Evolutionary conservation across 139 green algal genomes (phyloP).

Genomic region (Nannochloris sp.): DNA sequence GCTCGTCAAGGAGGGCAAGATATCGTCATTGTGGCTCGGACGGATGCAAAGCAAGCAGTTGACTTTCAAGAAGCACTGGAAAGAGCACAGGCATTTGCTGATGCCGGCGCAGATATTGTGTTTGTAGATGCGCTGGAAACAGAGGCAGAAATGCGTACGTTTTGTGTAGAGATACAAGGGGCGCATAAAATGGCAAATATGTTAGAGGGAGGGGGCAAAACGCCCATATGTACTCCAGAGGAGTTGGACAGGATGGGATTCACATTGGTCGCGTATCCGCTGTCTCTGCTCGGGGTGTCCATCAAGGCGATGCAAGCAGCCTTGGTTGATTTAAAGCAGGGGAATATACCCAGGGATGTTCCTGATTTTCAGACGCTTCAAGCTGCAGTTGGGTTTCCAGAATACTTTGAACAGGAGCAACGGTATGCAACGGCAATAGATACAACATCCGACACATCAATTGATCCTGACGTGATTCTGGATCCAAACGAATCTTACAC

Average conservation of each 20-base stretch:
- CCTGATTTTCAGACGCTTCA: slow-evolving; percentile 18
- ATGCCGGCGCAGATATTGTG: slow-evolving; percentile 84
- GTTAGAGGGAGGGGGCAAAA: slow-evolving; percentile 91
- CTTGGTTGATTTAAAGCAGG: slow-evolving; percentile 29
- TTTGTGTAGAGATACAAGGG: slow-evolving; percentile 32
- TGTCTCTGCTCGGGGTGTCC: slow-evolving; percentile 70
- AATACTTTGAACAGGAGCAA: slow-evolving; percentile 42
- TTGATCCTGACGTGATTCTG: slow-evolving; percentile 10
- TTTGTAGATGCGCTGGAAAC: slow-evolving; percentile 91
- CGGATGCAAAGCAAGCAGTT: slow-evolving; percentile 63
- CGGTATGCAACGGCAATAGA: slow-evolving; percentile 24
- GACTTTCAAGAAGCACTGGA: slow-evolving; percentile 67
- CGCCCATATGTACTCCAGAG: slow-evolving; percentile 68
- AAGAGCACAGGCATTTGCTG: slow-evolving; percentile 73
- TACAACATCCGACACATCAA: neutral
- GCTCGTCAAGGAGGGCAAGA: slow-evolving; percentile 48
- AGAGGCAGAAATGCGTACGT: slow-evolving; percentile 69
- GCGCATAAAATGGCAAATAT: slow-evolving; percentile 81
- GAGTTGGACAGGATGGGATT: slow-evolving; percentile 80
- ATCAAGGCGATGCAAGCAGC: slow-evolving; percentile 62
- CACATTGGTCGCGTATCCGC: slow-evolving; percentile 78
- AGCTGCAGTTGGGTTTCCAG: slow-evolving; percentile 46
- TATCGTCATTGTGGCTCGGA: slow-evolving; percentile 86
- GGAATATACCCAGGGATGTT: slow-evolving; percentile 6
- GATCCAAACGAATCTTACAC: slow-evolving; percentile 8